Percentiles rank a stretch among this genome's conserved stretches.
phyloP scores from a whole-genome alignment of 257 asterid species.

The Forsythia suspensa region DNA sequence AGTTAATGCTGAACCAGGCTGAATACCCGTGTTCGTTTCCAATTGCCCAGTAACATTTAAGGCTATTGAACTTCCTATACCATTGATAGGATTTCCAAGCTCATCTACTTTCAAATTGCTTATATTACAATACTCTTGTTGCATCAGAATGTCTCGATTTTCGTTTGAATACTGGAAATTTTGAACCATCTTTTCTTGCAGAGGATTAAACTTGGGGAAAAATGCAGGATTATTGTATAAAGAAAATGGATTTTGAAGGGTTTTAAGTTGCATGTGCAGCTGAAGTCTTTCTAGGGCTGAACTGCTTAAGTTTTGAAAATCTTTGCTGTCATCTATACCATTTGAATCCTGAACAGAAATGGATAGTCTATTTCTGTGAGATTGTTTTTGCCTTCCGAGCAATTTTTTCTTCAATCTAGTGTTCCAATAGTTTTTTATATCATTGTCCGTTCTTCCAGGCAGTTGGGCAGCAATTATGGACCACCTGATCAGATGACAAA shows the following conservation, averaged over 20 bases:
- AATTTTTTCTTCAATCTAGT: slow-evolving; percentile 44
- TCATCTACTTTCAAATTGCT: not conserved
- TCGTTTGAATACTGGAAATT: not conserved
- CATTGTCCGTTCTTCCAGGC: slow-evolving; percentile 59
- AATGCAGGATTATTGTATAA: not conserved
- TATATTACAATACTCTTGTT: not conserved
- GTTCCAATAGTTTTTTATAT: slow-evolving; percentile 56
- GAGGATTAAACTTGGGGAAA: not conserved
- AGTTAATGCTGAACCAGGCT: not conserved
- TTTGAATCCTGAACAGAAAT: slow-evolving; percentile 20
- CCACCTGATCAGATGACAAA: slow-evolving; percentile 34
- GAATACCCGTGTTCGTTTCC: not conserved
- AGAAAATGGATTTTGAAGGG: not conserved
- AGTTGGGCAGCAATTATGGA: slow-evolving; percentile 57
- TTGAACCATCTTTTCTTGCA: not conserved
- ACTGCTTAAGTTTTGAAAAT: slow-evolving; percentile 15
- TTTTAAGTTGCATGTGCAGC: not conserved
- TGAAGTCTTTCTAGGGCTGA: slow-evolving; percentile 2
- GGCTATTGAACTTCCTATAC: not conserved
- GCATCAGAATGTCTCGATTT: not conserved
- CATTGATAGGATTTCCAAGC: not conserved
- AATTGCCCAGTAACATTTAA: not conserved
- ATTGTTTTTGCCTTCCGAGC: slow-evolving; percentile 43
- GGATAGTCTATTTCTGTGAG: slow-evolving; percentile 31
- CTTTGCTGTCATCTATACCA: slow-evolving; percentile 22